Conservation (phyloP, 352 stramenopile genomes). For the Globisporangium perplexum region DNA sequence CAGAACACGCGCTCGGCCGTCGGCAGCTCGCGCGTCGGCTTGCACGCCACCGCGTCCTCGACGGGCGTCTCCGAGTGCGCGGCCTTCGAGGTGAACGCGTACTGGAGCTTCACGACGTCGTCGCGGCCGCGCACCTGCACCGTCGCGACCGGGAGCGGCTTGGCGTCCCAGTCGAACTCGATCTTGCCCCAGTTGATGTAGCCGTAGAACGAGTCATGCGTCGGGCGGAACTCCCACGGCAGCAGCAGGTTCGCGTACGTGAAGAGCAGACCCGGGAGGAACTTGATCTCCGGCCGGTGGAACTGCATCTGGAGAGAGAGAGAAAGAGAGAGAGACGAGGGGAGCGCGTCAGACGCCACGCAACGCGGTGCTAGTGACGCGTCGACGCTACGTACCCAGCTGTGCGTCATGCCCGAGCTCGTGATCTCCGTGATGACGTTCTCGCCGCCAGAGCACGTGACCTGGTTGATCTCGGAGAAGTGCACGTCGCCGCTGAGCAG, state of each 20-base stretch:
- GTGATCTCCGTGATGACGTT: constrained; percentile 84
- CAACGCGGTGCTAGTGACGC: too few species aligned
- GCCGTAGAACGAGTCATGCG: constrained; percentile 68
- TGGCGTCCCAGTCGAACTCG: constrained; percentile 83
- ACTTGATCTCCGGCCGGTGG: constrained; percentile 41
- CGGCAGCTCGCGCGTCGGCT: constrained; percentile 34
- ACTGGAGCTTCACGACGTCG: constrained; percentile 62
- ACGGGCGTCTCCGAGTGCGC: constrained; percentile 33
- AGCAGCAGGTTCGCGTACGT: constrained; percentile 69
- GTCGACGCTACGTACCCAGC: constrained; percentile 58
- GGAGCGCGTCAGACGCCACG: too few species aligned
- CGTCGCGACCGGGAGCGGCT: constrained; percentile 44
- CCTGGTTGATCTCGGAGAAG: constrained; percentile 90
- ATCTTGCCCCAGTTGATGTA: constrained; percentile 92
- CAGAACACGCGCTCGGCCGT: constrained; percentile 30
- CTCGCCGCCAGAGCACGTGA: constrained; percentile 71
- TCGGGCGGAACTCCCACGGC: constrained; percentile 72
- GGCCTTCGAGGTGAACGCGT: constrained; percentile 41
- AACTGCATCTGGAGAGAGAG: constrained; percentile 59
- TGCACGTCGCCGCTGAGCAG: constrained; percentile 92
- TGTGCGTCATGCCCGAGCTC: constrained; percentile 92
- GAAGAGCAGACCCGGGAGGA: constrained; percentile 56
- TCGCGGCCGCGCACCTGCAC: constrained; percentile 56
- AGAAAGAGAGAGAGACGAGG: background rate
- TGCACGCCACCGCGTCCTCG: constrained; percentile 40